A percentile compares a stretch with the other conserved stretches of the same genome.
Evolutionary conservation across 257 asterid genomes (phyloP).

Genomic region (Oldenlandia corymbosa): DNA sequence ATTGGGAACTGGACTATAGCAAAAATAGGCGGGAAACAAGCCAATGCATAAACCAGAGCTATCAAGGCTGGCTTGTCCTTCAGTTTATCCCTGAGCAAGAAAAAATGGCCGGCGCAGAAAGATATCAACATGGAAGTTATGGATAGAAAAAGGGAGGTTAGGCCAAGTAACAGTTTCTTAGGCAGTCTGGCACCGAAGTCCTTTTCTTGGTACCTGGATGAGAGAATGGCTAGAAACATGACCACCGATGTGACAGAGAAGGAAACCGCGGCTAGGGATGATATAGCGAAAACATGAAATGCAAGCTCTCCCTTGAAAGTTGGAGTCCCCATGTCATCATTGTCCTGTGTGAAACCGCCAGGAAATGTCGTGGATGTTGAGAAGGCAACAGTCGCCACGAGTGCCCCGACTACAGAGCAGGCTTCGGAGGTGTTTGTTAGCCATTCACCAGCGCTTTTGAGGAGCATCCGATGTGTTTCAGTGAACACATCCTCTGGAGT

Average conservation of each 20-base stretch:
- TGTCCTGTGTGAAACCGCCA: constrained; percentile 2
- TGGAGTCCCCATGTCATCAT: not conserved
- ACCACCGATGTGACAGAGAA: constrained; percentile 1
- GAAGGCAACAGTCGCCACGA: constrained; percentile 11
- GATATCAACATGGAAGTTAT: no score
- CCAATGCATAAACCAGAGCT: no score
- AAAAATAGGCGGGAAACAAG: no score
- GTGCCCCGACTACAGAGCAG: constrained; percentile 6
- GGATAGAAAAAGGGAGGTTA: no score
- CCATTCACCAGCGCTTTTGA: not conserved
- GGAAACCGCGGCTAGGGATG: constrained; percentile 5
- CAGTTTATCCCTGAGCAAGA: no score
- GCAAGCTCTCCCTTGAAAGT: constrained; percentile 1
- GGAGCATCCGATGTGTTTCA: not conserved
- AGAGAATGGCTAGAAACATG: not conserved
- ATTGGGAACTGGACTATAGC: no score
- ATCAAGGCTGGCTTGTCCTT: no score
- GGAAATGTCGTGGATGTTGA: constrained; percentile 10
- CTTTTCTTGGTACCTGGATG: no score
- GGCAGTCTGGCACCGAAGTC: no score
- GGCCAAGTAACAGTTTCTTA: no score
- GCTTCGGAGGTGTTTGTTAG: not conserved
- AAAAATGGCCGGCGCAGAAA: no score
- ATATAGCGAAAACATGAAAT: constrained; percentile 1
- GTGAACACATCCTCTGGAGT: not conserved